Percentiles rank a stretch among this genome's conserved stretches.
phyloP scores from a whole-genome alignment of 1,284 basidiomycete species.

The Puccinia polysora region DNA sequence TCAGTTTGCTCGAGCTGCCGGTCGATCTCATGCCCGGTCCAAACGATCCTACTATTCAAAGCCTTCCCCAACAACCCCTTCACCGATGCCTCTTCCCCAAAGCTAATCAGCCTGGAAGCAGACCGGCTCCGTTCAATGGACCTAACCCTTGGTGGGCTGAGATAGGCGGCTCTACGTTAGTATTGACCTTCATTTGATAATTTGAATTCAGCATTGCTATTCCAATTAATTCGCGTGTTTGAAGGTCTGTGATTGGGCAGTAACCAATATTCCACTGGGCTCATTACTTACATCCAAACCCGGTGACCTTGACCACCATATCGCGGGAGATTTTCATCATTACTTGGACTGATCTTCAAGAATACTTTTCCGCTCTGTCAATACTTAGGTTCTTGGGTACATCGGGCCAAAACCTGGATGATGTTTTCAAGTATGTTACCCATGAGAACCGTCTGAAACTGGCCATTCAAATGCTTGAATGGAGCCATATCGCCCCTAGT shows the following conservation, averaged over 20 bases:
- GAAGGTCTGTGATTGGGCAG: too few relatives aligned
- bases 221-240: too few relatives aligned
- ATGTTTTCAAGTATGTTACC: conserved; percentile 84
- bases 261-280: too few relatives aligned
- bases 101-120: conserved; percentile 57
- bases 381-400: conserved; percentile 65
- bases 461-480: conserved; percentile 73
- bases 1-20: conserved; percentile 69
- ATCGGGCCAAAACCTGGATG: conserved; percentile 87
- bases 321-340: too few relatives aligned
- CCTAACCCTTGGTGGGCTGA: conserved; percentile 88
- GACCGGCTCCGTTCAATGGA: conserved; percentile 67
- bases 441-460: conserved; percentile 64
- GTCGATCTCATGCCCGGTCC: conserved; percentile 80
- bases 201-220: too few relatives aligned
- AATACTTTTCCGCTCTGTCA: conserved; percentile 30
- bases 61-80: conserved; percentile 88
- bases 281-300: too few relatives aligned
- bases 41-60: conserved; percentile 76
- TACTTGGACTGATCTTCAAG: too few relatives aligned
- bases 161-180: conserved; percentile 55
- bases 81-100: conserved; percentile 84
- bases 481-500: conserved; percentile 94
- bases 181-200: conserved; percentile 52
- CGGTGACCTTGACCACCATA: too few relatives aligned